Conservation (phyloP, 1,139 yeast genomes). For the Kurtzmaniella quercitrusa region DNA sequence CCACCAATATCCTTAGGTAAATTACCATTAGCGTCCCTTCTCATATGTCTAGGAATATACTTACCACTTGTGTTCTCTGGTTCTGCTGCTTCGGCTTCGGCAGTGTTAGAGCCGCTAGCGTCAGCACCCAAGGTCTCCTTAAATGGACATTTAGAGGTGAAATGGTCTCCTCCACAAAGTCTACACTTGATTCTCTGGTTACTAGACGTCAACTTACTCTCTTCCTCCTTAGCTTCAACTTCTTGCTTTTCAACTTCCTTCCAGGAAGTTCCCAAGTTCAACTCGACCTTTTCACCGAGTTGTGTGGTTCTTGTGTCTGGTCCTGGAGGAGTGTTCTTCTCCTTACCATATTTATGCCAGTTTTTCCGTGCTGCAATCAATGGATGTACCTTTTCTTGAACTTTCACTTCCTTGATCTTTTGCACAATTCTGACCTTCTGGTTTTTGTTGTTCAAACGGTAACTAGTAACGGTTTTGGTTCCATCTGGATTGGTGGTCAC, state of each 20-base stretch:
- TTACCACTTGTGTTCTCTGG: conserved; percentile 35
- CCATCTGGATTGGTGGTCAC: conserved; percentile 80
- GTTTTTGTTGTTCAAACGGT: conserved; percentile 71
- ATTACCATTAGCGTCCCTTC: conserved; percentile 58
- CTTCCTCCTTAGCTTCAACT: conserved; percentile 58
- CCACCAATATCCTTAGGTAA: conserved; percentile 45
- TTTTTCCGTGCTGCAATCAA: conserved; percentile 67
- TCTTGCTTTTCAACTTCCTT: conserved; percentile 56
- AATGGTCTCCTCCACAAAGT: conserved; percentile 91
- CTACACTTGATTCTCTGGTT: conserved; percentile 68
- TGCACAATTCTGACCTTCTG: conserved; percentile 87
- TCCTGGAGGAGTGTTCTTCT: conserved; percentile 71
- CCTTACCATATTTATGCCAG: conserved; percentile 83
- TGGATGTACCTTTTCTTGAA: conserved; percentile 78
- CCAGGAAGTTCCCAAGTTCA: conserved; percentile 69
- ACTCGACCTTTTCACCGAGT: conserved; percentile 75
- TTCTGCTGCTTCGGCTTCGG: conserved; percentile 27
- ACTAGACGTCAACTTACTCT: conserved; percentile 43
- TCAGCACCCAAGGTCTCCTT: conserved; percentile 77
- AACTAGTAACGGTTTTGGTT: conserved; percentile 82
- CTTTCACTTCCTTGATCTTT: conserved; percentile 70
- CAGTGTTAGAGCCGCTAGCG: conserved; percentile 22
- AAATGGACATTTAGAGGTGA: conserved; percentile 93
- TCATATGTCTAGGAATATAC: conserved; percentile 79
- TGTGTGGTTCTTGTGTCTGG: conserved; percentile 89